A percentile compares a stretch with the other conserved stretches of the same genome.
phyloP scores from a whole-genome alignment of 495 filamentous ascomycete species.

The Jackrogersella minutella region DNA sequence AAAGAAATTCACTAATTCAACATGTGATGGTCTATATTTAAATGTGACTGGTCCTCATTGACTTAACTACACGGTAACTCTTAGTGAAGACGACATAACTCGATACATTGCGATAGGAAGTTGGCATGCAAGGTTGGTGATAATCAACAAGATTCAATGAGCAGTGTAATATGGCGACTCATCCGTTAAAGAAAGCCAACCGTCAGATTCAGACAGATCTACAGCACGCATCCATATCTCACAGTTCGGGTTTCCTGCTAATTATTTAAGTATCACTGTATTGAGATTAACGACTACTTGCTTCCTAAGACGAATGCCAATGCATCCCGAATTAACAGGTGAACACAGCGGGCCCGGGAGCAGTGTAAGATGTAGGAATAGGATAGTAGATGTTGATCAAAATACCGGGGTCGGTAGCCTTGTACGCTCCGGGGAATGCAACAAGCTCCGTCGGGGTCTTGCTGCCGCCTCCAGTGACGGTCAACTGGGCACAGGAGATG shows the following conservation, averaged over 20 bases:
- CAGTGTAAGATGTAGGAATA: constrained; percentile 48
- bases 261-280: neutral
- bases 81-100: too few relatives aligned
- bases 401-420: constrained; percentile 46
- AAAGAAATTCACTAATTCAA: neutral
- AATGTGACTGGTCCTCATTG: too few relatives aligned
- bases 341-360: constrained; percentile 58
- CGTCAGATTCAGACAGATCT: too few relatives aligned
- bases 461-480: constrained; percentile 45
- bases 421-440: constrained; percentile 47
- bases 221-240: too few relatives aligned
- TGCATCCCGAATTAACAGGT: constrained; percentile 40
- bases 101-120: neutral
- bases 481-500: constrained; percentile 50
- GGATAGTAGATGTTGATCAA: constrained; percentile 52
- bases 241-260: too few relatives aligned
- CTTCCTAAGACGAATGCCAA: too few relatives aligned
- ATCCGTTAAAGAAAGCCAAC: too few relatives aligned
- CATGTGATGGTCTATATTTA: too few relatives aligned
- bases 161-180: too few relatives aligned
- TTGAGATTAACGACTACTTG: neutral
- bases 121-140: neutral
- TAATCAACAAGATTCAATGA: too few relatives aligned
- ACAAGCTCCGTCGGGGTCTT: constrained; percentile 44
- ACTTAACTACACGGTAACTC: too few relatives aligned